Base-by-base conservation (phyloP, 1,284 basidiomycete genomes). In the Heliocybe sulcata region DNA sequence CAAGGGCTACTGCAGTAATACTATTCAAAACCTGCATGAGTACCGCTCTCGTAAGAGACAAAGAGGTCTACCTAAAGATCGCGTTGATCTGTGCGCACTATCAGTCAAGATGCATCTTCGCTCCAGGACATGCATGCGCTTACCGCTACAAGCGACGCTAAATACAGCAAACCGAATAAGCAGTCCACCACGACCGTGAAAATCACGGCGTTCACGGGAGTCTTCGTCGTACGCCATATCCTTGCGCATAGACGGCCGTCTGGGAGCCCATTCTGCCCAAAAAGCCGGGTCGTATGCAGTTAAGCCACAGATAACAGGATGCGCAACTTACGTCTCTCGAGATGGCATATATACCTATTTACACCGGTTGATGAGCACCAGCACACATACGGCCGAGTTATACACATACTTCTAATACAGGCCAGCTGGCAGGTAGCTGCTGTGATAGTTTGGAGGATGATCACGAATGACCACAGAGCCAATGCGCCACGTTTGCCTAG, bases 131-230 rank as follows among this genome's bases (percentile, higher is more conserved):
- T 20, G 20, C 12, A 16, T 14, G 19, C 6, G 54, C 60, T 53
- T 23, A 61, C 60, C 6, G 61, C 61, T 33, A 61, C 59, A 27
- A 52, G 33, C 22, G 60, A 61, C 35, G 57, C 63, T 35, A 63
- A 58, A 45, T 59, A 63, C 9, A 65, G 55, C 42, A 66, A 48
- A 16, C 60, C 62, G 45, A 65, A 60, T 16, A 66, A 54, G 56
- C 60, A 62, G 9, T 58, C 57, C 22, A 64, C 55, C 3, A 61
- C 42, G 16, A 59, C 51, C 23, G 62, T 62, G 48, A 64, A 50
- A 22, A 64, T 58, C 35, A 60, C 61, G 19, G 61, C 62, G 51
- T 65, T 61, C 12, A 62, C 54, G 9, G 61, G 61, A 16, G 61
- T 62, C 48, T 52, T 45, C 11, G 61, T 62, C 27, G 38, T 20